Evolutionary conservation across 441 rosid genomes (phyloP).

Genomic region (Pelargonium australe): DNA sequence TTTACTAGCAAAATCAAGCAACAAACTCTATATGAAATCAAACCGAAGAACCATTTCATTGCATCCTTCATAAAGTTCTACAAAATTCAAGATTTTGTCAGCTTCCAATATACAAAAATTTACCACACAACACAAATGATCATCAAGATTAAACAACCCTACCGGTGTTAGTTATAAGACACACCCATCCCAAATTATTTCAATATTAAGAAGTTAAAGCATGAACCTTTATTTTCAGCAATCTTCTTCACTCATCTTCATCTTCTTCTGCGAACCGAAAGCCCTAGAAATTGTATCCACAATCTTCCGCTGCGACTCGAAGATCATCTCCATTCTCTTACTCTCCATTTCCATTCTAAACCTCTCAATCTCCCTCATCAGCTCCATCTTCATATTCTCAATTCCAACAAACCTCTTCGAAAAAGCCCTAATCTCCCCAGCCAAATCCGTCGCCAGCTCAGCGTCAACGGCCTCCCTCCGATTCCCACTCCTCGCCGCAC

Average conservation of each 20-base stretch:
- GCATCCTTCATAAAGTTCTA: background rate
- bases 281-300: constrained; percentile 42
- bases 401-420: constrained; percentile 51
- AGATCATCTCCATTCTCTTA: constrained; percentile 66
- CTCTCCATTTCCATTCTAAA: constrained; percentile 60
- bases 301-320: constrained; percentile 58
- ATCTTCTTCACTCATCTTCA: constrained; percentile 19
- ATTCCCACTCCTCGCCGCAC: too few relatives aligned
- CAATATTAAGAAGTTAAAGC: background rate
- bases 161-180: background rate
- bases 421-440: constrained; percentile 43
- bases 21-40: too few relatives aligned
- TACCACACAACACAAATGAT: background rate
- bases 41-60: background rate
- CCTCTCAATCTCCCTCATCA: constrained; percentile 68
- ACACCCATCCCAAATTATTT: background rate
- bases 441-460: constrained; percentile 40
- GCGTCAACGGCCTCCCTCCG: background rate
- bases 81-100: background rate
- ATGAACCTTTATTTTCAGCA: background rate
- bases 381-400: constrained; percentile 73
- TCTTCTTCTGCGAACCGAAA: constrained; percentile 25
- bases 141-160: background rate
- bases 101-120: background rate
- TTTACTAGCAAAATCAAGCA: too few relatives aligned